Evolutionary conservation across 352 stramenopile genomes (phyloP), one percentile per base, ranked within the genome.

Genomic region (Blastocystis sp.): DNA sequence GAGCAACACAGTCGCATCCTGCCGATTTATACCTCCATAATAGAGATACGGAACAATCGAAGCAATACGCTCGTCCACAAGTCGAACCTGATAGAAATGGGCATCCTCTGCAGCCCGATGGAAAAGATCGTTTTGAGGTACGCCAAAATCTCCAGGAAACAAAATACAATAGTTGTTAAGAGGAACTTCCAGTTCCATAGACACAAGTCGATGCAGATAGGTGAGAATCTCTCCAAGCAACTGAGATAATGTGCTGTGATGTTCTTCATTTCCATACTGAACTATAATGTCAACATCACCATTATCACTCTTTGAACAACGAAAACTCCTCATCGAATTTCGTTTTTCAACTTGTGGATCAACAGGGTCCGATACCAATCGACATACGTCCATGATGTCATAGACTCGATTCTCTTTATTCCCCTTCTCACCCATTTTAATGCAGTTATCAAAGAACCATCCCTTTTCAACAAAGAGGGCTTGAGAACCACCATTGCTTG

Each of bases 61-160:
- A 3, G 71, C 71, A 1, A 83, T 16, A 37, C 71, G 71, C 54
- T 83, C 71, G 29, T 83, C 71, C 14, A 83, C 51, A 16, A 83
- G 54, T 19, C 35, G 46, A 19, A 63, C 27, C 4, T n/a, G 16
- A 63, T 32, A 32, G 21, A 63, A 65, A 21, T 83, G 42, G 19
- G 71, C 71, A n/a, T 83, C 71, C 16, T 65, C 43, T 11, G 52
- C 16, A 16, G 71, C n/a, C 19, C 58, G 21, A 24, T 39, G 49
- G 5, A 83, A 27, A 14, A 67, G 46, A 35, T 37, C 24, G 24
- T 51, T 46, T 0, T 61, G 46, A 0, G 19, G 12, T 4, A 37
- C 42, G 1, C 27, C 14, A 43, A 65, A 83, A 27, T 83, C 71
- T 14, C 52, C 56, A 6, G 71, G 71, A 66, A 83, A 32, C 29